A percentile compares a stretch with the other conserved stretches of the same genome.
Conservation (phyloP, 495 filamentous ascomycete species). For the Penicillium manginii region DNA sequence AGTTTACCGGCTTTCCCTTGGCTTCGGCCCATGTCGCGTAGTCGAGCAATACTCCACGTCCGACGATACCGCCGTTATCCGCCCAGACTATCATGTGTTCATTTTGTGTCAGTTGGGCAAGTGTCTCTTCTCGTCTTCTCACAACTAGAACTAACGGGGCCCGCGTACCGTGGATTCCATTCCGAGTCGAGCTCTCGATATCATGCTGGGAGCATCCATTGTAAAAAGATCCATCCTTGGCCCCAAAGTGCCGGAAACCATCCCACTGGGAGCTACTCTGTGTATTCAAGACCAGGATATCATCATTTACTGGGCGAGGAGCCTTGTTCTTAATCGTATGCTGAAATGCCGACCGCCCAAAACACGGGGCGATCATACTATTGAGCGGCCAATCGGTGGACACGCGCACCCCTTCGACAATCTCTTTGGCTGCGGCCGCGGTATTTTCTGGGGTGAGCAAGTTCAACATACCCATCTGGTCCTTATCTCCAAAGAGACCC, state of each 20-base stretch:
- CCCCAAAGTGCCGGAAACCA: constrained; percentile 57
- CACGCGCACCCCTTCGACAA: constrained; percentile 51
- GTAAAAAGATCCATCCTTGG: constrained; percentile 56
- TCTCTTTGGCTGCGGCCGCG: constrained; percentile 49
- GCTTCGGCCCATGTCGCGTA: constrained; percentile 54
- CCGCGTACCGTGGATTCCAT: constrained; percentile 48
- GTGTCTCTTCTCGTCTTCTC: neutral
- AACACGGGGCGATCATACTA: constrained; percentile 31
- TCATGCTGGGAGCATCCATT: constrained; percentile 62
- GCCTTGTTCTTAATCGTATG: constrained; percentile 42
- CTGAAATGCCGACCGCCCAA: constrained; percentile 32
- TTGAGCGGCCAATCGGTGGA: constrained; percentile 47
- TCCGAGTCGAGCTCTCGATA: constrained; percentile 48
- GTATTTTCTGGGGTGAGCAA: constrained; percentile 52
- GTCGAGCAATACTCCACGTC: constrained; percentile 61
- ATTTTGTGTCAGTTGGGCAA: neutral
- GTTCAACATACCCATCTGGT: constrained; percentile 53
- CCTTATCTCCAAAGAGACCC: constrained; percentile 50
- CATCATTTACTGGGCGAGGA: constrained; percentile 58
- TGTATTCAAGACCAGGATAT: constrained; percentile 64
- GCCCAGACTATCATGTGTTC: constrained; percentile 34
- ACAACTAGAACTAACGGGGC: constrained; percentile 7
- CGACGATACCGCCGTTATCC: constrained; percentile 54
- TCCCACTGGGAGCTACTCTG: constrained; percentile 62
- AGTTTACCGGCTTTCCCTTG: constrained; percentile 28